Base-by-base conservation (phyloP, 208 protist genomes). In the Sergeia podlipaevii region DNA sequence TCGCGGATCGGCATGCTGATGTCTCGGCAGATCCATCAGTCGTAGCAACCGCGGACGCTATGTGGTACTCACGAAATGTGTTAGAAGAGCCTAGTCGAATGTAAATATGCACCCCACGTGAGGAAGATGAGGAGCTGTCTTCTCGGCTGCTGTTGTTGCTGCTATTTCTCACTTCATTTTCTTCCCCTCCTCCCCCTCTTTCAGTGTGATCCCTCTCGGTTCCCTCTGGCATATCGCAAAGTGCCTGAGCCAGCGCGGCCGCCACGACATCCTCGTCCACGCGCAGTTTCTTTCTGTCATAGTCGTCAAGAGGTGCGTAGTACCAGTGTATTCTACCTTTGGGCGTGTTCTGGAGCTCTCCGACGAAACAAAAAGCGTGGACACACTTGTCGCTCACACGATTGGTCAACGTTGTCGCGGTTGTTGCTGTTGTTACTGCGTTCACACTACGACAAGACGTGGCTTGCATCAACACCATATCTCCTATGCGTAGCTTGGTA, bases 231-330 rank as follows among this genome's bases (percentile, higher is more conserved):
- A 38, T 38, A 15, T 17, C 11, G 15, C 34, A 15, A 38, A 67
- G 20, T 3, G 43, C 60, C 29, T 53, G 56, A 2, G 38, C 44
- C 24, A 73, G 33, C 11, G 65, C 51, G 23, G 68, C 52, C 27
- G 45, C 63, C 21, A 88, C 72, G 0, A 87, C 80, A 21, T 60
- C 60, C 44, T 77, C 84, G 32, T 91, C 76, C 13, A 91, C 77
- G 13, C 68, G 70, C n/a, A 91, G 49, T 49, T 74, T 74, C 70
- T 91, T 91, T 15, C 50, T 50, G 15, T 80, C 63, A 41, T 81
- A 85, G 15, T 73, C 63, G 8, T 78, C 71, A 6, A 91, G 63
- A 3, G 84, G 77, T 23, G 84, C 69, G 66, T 84, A 78, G 66
- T 79, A 91, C 80, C 84, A 91, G 15, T 34, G 0, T 26, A 76